These are phyloP conservation scores for Evernia prunastri DNA, from an alignment of 495 filamentous ascomycete genomes.

Conservation along the genomic window DNA sequence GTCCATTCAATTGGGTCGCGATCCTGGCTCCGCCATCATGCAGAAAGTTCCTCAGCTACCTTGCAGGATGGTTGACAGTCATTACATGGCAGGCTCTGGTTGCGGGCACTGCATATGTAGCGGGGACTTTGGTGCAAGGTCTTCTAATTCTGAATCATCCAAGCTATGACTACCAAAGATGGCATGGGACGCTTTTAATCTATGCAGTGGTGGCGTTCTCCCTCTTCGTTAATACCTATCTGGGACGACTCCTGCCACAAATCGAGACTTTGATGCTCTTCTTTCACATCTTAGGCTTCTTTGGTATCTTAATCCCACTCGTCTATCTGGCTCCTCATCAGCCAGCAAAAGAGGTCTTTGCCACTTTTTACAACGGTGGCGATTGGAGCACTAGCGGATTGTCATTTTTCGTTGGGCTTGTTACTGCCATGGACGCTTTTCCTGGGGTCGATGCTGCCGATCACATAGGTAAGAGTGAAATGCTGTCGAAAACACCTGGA, in stretches of 20 bases:
- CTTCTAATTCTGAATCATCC: conserved; percentile 34
- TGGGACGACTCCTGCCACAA: conserved; percentile 35
- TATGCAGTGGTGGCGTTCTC: conserved; percentile 37
- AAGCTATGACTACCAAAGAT: conserved; percentile 33
- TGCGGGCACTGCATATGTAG: conserved; percentile 35
- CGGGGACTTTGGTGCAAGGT: conserved; percentile 39
- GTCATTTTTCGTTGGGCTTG: conserved; percentile 40
- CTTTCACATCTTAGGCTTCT: conserved; percentile 46
- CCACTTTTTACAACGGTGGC: conserved; percentile 41
- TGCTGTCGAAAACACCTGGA: too few species aligned
- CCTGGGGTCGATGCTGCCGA: conserved; percentile 34
- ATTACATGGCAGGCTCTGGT: conserved; percentile 39
- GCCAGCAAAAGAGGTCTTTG: conserved; percentile 37
- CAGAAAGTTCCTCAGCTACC: conserved; percentile 38
- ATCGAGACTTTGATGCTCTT: conserved; percentile 43
- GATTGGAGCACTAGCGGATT: conserved; percentile 39
- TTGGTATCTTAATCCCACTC: conserved; percentile 46
- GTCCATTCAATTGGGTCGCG: conserved; percentile 16
- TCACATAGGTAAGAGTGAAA: conserved; percentile 30
- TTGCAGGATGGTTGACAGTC: conserved; percentile 43
- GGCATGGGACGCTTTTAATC: conserved; percentile 40
- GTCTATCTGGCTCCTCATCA: conserved; percentile 41
- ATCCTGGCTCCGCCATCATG: conserved; percentile 36
- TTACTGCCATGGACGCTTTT: conserved; percentile 31
- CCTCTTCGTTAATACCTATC: conserved; percentile 37